These are phyloP conservation scores for Rhododendron ovatum DNA, from an alignment of 148 eudicot species.

Conservation along the genomic window DNA sequence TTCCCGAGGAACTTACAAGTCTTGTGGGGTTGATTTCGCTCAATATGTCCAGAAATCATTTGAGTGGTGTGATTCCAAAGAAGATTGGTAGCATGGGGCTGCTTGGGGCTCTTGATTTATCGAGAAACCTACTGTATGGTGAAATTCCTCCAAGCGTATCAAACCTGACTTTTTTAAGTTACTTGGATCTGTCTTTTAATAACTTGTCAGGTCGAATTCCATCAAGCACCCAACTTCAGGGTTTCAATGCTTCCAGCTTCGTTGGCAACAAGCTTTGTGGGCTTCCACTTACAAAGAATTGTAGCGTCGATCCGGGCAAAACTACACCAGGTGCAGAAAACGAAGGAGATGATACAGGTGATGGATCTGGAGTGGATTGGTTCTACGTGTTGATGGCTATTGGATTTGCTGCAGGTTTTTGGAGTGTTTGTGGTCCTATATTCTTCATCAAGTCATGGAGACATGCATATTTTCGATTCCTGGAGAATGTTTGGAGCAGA, in stretches of 20 bases:
- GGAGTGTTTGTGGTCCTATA: neutral
- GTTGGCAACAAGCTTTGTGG: neutral
- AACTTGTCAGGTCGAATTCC: constrained; percentile 10
- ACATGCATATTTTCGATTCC: neutral
- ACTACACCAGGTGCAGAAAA: neutral
- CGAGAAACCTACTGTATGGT: neutral
- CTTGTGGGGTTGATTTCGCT: neutral
- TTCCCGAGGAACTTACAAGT: neutral
- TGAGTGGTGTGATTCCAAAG: neutral
- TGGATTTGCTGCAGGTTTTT: neutral
- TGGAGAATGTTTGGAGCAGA: neutral
- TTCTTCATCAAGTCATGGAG: neutral
- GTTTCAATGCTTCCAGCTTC: neutral
- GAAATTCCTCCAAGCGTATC: neutral
- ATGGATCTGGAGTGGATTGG: neutral
- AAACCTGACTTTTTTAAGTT: neutral
- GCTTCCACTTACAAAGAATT: neutral
- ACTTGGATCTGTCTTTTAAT: neutral
- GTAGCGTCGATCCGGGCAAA: neutral
- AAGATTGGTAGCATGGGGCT: neutral
- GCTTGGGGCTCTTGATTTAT: neutral
- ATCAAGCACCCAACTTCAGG: neutral
- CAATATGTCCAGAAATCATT: neutral
- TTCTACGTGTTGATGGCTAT: neutral
- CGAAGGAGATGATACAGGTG: neutral